A percentile compares a stretch with the other conserved stretches of the same genome.
Conservation (phyloP, 805 yeast species). For the Suhomyces canberraensis region DNA sequence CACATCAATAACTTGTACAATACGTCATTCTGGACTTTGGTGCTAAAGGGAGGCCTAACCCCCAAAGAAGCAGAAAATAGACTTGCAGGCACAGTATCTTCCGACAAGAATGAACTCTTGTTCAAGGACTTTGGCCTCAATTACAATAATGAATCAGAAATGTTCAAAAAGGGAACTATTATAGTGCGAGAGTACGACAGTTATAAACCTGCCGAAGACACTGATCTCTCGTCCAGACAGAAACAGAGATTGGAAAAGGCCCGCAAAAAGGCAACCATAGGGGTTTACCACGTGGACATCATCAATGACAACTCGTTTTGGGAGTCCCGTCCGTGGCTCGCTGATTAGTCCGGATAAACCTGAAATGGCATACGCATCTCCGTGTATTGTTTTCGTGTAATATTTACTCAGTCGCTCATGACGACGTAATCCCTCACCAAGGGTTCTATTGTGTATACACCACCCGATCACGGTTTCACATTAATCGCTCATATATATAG, state of each 20-base stretch:
- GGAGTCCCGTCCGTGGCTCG: conserved; percentile 43
- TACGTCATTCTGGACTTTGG: conserved; percentile 88
- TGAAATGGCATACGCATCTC: too few relatives aligned
- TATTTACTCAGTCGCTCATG: too few relatives aligned
- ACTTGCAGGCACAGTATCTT: conserved; percentile 72
- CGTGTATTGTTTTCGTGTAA: too few relatives aligned
- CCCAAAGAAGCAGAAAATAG: conserved; percentile 78
- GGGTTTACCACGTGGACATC: conserved; percentile 53
- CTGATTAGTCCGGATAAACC: neutral
- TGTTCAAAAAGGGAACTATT: conserved; percentile 80
- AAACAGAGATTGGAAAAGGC: conserved; percentile 47
- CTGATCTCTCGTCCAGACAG: conserved; percentile 40
- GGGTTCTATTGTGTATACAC: too few relatives aligned
- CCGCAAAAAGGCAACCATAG: conserved; percentile 46
- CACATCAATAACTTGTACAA: conserved; percentile 94
- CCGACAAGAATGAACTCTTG: conserved; percentile 86
- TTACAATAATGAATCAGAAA: conserved; percentile 86
- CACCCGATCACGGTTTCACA: too few relatives aligned
- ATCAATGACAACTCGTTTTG: conserved; percentile 60
- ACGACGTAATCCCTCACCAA: too few relatives aligned
- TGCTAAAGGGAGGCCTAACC: conserved; percentile 61
- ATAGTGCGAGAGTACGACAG: conserved; percentile 48
- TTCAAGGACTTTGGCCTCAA: conserved; percentile 77
- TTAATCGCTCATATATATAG: too few relatives aligned
- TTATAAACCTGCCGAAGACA: conserved; percentile 13